Evolutionary conservation across 441 rosid genomes (phyloP).

Genomic region (Aquilaria agallochum): DNA sequence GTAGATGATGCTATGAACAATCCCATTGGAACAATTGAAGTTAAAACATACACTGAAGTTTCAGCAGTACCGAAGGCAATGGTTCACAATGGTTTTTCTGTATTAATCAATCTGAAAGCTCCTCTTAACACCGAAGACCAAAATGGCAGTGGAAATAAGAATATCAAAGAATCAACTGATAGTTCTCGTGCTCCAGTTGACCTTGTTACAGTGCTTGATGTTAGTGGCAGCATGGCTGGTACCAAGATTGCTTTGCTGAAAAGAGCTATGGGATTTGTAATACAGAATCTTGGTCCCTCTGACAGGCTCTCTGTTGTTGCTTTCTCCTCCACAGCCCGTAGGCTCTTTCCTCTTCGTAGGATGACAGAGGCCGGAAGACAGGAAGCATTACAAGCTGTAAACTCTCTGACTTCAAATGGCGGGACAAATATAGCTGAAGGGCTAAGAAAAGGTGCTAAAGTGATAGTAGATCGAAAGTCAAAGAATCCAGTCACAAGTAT

Average conservation of each 20-base stretch:
- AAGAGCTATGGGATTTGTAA: constrained; percentile 80
- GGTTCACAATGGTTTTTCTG: constrained; percentile 42
- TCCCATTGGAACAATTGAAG: constrained; percentile 32
- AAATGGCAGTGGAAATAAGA: constrained; percentile 10
- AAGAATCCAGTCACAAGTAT: constrained; percentile 66
- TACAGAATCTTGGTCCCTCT: constrained; percentile 64
- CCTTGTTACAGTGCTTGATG: constrained; percentile 74
- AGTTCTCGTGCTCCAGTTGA: constrained; percentile 60
- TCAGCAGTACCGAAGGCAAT: constrained; percentile 40
- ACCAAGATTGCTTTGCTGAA: constrained; percentile 69
- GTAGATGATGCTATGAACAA: constrained; percentile 13
- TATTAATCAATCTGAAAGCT: constrained; percentile 64
- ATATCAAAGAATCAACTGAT: constrained; percentile 20
- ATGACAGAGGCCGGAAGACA: constrained; percentile 64
- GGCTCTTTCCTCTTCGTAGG: constrained; percentile 60
- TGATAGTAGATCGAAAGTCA: constrained; percentile 48
- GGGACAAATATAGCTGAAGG: constrained; percentile 81
- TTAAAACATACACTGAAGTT: constrained; percentile 52
- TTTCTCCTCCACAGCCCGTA: constrained; percentile 65
- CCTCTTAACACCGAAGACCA: constrained; percentile 30
- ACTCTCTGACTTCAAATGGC: constrained; percentile 53
- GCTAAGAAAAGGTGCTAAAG: constrained; percentile 56
- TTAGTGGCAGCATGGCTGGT: constrained; percentile 85
- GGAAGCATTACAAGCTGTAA: constrained; percentile 61
- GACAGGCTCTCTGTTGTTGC: constrained; percentile 70